Conservation (phyloP, 192 early-diverging fungal species). For the Spizellomyces sp. region DNA sequence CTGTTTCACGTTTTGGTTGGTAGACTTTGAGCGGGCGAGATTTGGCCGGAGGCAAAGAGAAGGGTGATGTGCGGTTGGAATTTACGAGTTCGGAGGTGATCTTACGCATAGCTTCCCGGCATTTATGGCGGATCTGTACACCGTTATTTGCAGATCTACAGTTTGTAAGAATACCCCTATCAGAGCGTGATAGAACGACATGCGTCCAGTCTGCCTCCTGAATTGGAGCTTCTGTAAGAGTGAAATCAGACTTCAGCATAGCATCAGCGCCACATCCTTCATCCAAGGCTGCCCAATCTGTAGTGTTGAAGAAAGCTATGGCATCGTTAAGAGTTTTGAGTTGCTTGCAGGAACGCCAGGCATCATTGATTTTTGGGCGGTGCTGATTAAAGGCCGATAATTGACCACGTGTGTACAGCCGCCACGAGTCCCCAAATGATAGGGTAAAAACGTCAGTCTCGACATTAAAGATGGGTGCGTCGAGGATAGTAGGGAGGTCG, state of each 20-base stretch:
- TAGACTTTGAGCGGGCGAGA: neutral
- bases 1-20: neutral
- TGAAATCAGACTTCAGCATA: neutral
- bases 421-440: conserved; percentile 2
- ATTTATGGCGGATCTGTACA: neutral
- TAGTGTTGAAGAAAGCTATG: neutral
- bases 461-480: neutral
- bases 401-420: conserved; percentile 28
- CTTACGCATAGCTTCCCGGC: neutral
- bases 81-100: no score
- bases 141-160: neutral
- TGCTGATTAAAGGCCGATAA: conserved; percentile 19
- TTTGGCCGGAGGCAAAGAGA: neutral
- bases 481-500: neutral
- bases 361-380: neutral
- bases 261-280: conserved; percentile 25
- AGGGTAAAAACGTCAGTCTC: conserved; percentile 22
- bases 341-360: conserved; percentile 14
- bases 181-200: neutral
- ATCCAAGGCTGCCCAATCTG: conserved; percentile 17
- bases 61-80: neutral
- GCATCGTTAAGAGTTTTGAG: neutral
- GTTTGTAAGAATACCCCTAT: neutral
- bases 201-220: conserved; percentile 8
- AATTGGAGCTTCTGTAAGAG: neutral